Conservation (phyloP, 768 basidiomycete species). For the Galerina marginata region DNA sequence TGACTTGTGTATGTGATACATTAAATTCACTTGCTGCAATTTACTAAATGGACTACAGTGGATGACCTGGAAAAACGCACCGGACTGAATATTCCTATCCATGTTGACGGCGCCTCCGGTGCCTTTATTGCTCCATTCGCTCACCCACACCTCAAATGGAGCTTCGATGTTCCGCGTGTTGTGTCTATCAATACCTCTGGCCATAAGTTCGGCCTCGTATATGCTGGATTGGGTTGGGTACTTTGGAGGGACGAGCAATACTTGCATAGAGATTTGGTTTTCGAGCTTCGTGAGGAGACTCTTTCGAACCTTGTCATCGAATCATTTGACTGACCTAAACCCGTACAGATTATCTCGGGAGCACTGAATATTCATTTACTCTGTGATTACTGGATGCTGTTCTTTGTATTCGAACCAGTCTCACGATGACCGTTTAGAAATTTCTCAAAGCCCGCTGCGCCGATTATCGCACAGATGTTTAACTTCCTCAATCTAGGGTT, state of each 20-base stretch:
- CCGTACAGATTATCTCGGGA: conserved; percentile 54
- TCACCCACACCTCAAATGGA: conserved; percentile 61
- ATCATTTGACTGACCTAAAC: neutral
- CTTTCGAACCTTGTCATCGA: neutral
- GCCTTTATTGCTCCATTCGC: conserved; percentile 71
- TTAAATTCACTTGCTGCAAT: neutral
- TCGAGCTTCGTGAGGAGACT: conserved; percentile 58
- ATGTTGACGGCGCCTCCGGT: conserved; percentile 69
- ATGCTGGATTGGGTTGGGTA: conserved; percentile 65
- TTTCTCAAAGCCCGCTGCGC: conserved; percentile 63
- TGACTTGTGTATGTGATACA: conserved; percentile 42
- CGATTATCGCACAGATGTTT: conserved; percentile 63
- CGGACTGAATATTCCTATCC: conserved; percentile 65
- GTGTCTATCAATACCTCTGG: conserved; percentile 59
- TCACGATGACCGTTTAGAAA: conserved; percentile 36
- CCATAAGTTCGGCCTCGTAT: conserved; percentile 64
- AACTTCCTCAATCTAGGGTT: conserved; percentile 66
- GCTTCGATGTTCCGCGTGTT: conserved; percentile 61
- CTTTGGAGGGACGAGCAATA: conserved; percentile 62
- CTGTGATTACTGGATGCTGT: conserved; percentile 34
- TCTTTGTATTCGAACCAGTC: neutral
- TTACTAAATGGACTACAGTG: conserved; percentile 33
- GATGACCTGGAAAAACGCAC: conserved; percentile 59
- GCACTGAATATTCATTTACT: conserved; percentile 65
- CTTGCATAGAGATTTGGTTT: conserved; percentile 67